These are phyloP conservation scores for Bidens hawaiensis DNA, from an alignment of 140 eudicot species.

Conservation along the genomic window DNA sequence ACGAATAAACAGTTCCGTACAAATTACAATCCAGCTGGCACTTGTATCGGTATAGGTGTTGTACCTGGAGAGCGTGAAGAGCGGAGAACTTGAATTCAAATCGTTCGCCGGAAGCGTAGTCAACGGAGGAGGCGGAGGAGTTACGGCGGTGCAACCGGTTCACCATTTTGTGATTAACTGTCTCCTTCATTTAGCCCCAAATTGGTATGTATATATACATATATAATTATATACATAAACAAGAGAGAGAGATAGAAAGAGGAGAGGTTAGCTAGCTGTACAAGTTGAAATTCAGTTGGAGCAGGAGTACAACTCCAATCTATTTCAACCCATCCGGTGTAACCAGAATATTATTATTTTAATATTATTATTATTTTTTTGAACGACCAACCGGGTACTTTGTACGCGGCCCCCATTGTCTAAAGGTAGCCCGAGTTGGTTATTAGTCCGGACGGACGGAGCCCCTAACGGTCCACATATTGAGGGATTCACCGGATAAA, in stretches of 20 bases:
- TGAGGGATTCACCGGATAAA: no score
- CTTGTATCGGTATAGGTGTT: not conserved
- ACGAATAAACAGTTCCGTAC: not conserved
- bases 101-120: constrained; percentile 39
- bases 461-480: no score
- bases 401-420: no score
- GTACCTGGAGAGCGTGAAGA: constrained; percentile 65
- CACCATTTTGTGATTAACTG: constrained; percentile 43
- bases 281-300: constrained; percentile 37
- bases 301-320: constrained; percentile 34
- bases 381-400: no score
- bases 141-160: constrained; percentile 46
- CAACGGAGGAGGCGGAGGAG: constrained; percentile 36
- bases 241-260: constrained; percentile 23
- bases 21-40: constrained; percentile 10
- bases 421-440: no score
- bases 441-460: no score
- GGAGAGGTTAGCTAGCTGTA: constrained; percentile 26
- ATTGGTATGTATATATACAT: constrained; percentile 3
- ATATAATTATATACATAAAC: not conserved
- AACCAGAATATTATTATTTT: not conserved
- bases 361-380: no score
- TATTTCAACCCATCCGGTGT: constrained; percentile 14
- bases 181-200: constrained; percentile 24
- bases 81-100: constrained; percentile 45